Percentiles rank a stretch among this genome's conserved stretches.
phyloP scores from a whole-genome alignment of 495 filamentous ascomycete species.

The Hypoxylon fuscum region DNA sequence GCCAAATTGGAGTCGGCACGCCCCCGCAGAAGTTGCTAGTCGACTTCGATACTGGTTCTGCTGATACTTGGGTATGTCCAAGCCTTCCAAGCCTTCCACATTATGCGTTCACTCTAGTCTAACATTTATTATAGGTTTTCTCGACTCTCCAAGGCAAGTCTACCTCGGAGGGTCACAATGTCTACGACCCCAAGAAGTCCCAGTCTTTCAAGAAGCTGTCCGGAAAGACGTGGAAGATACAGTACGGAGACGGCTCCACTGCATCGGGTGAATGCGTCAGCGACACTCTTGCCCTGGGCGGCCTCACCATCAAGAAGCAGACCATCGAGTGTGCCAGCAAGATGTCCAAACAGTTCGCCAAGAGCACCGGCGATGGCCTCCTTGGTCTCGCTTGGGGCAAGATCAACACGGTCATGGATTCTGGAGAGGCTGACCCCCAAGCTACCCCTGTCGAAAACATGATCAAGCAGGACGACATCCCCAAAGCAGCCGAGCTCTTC shows the following conservation, averaged over 20 bases:
- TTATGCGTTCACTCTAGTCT: slow-evolving; percentile 11
- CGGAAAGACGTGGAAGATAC: slow-evolving; percentile 71
- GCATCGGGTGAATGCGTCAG: slow-evolving; percentile 76
- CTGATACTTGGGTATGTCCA: slow-evolving; percentile 77
- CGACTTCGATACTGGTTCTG: slow-evolving; percentile 81
- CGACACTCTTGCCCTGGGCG: slow-evolving; percentile 73
- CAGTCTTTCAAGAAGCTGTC: slow-evolving; percentile 64
- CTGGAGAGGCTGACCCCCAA: slow-evolving; percentile 60
- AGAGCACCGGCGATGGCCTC: slow-evolving; percentile 73
- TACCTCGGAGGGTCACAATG: slow-evolving; percentile 52
- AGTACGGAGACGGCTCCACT: slow-evolving; percentile 75
- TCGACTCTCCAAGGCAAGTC: slow-evolving; percentile 63
- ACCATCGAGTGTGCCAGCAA: slow-evolving; percentile 73
- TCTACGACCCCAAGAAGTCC: slow-evolving; percentile 69
- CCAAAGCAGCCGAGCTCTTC: slow-evolving; percentile 71
- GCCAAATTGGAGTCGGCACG: slow-evolving; percentile 71
- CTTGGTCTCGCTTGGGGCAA: slow-evolving; percentile 74
- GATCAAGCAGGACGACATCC: slow-evolving; percentile 73
- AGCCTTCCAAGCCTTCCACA: neutral
- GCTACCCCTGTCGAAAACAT: slow-evolving; percentile 81
- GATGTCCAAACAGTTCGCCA: slow-evolving; percentile 69
- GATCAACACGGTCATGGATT: slow-evolving; percentile 72
- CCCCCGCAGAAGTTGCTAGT: slow-evolving; percentile 71
- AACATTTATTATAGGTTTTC: slow-evolving; percentile 60
- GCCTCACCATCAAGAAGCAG: slow-evolving; percentile 73